Evolutionary conservation across 306 rosid genomes (phyloP), one percentile per base, ranked within the genome.

Genomic region (Argentina anserina): DNA sequence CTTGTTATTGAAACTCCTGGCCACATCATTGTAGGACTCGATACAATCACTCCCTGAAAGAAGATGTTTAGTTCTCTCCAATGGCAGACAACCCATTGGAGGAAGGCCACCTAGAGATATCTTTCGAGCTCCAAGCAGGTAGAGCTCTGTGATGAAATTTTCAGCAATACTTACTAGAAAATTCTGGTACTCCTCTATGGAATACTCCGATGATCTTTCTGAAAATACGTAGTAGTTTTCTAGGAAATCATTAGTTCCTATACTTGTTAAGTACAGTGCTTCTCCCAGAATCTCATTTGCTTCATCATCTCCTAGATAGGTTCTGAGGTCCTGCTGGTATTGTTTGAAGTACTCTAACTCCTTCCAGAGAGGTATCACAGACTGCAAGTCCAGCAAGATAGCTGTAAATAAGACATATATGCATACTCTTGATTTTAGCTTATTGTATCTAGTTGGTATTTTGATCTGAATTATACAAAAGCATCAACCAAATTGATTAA

Each of bases 61-160:
- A 70, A 86, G 1, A 17, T 70, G 80, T 14, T 31, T 70, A 67
- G 81, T 74, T 76, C 93, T 88, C 73, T 86, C 88, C 68, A 86
- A 64, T 68, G 93, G 93, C 34, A 88, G 49, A 79, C 93, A 84
- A 39, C 90, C 90, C 90, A 86, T 88, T 15, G 90, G 93, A 56
- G 90, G 88, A 36, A 84, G 84, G 34, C 93, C 90, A 0, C 73
- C 46, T 4, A 86, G 9, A 7, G 84, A 52, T 13, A 86, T 67
- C 78, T 88, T 88, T 14, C 87, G 67, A 18, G 81, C 87, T 25
- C 88, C 90, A 18, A 82, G 81, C 47, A 14, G 60, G 43, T 82
- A 74, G 15, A 88, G 78, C 47, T 78, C 60, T 47, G 68, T 46
- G 42, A 78, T 63, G 68, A 88, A 86, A 28, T 76, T 52, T 7